phyloP scores from a whole-genome alignment of 1,284 basidiomycete genomes.

The Spongiforma sp. region DNA sequence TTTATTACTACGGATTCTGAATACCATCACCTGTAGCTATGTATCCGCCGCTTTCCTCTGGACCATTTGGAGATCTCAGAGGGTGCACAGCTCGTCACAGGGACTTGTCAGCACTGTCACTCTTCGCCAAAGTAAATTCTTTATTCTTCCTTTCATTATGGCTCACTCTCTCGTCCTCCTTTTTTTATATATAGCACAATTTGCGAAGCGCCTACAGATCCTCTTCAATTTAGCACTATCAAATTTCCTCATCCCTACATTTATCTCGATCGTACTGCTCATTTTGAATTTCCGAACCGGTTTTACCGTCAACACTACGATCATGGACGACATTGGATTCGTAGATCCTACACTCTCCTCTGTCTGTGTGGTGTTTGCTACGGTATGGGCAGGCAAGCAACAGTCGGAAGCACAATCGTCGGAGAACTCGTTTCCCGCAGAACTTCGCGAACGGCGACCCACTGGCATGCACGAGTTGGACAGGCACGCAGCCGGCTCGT shows the following conservation, averaged over 20 bases:
- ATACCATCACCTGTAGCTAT: too few relatives aligned
- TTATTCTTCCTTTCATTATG: too few relatives aligned
- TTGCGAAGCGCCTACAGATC: not conserved
- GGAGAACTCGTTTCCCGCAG: too few relatives aligned
- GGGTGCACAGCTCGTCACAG: not conserved
- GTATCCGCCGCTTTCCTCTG: slow-evolving; percentile 27
- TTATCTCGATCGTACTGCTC: slow-evolving; percentile 4
- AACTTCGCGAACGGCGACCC: too few relatives aligned
- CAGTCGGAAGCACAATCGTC: too few relatives aligned
- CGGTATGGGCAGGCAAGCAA: slow-evolving; percentile 2
- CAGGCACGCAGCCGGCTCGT: too few relatives aligned
- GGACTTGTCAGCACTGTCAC: not conserved
- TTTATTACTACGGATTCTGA: too few relatives aligned
- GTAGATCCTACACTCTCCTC: too few relatives aligned
- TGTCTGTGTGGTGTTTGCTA: slow-evolving; percentile 8
- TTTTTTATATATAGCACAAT: not conserved
- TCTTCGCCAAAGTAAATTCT: not conserved
- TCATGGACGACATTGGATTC: slow-evolving; percentile 3
- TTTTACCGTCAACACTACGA: not conserved
- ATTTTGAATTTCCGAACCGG: not conserved
- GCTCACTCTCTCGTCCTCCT: not conserved
- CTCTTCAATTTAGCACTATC: not conserved
- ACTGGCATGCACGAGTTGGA: too few relatives aligned
- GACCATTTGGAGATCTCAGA: slow-evolving; percentile 14
- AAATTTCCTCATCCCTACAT: not conserved